Evolutionary conservation across 202 grass and related monocot genomes (phyloP).

Genomic region (Bolboschoenoplectus hybrid): DNA sequence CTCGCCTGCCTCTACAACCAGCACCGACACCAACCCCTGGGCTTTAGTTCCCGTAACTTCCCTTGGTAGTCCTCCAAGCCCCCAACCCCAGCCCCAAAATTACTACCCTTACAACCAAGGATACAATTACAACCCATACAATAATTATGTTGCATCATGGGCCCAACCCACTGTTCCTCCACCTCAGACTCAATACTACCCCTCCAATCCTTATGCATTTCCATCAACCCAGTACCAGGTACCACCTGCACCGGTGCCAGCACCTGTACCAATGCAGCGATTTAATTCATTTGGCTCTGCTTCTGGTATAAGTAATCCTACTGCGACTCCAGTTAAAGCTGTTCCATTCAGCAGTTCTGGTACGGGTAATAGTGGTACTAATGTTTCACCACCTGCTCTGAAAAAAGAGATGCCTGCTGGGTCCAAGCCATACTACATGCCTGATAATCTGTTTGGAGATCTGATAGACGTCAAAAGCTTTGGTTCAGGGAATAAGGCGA

Average conservation of each 20-base stretch:
- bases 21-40: background rate
- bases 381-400: slow-evolving; percentile 8
- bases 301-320: slow-evolving; percentile 32
- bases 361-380: slow-evolving; percentile 19
- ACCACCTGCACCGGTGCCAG: background rate
- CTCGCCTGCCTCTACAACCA: slow-evolving; percentile 17
- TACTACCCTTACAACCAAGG: slow-evolving; percentile 58
- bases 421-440: slow-evolving; percentile 87
- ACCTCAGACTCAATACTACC: slow-evolving; percentile 44
- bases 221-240: slow-evolving; percentile 20
- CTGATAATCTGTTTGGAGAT: slow-evolving; percentile 83
- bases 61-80: slow-evolving; percentile 50
- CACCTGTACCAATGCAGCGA: slow-evolving; percentile 39
- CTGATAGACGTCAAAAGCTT: slow-evolving; percentile 73
- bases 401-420: slow-evolving; percentile 29
- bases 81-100: slow-evolving; percentile 38
- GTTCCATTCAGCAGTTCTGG: slow-evolving; percentile 7
- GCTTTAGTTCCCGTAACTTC: slow-evolving; percentile 42
- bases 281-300: slow-evolving; percentile 37
- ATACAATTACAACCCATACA: slow-evolving; percentile 58
- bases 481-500: slow-evolving; percentile 51
- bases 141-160: slow-evolving; percentile 81
- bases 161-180: slow-evolving; percentile 56
- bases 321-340: slow-evolving; percentile 13
- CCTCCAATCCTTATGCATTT: slow-evolving; percentile 38